Percentiles rank a stretch among this genome's conserved stretches.
These are phyloP conservation scores for Neofusicoccum laricinum DNA, from an alignment of 2,329 filamentous ascomycete species.

Conservation along the genomic window DNA sequence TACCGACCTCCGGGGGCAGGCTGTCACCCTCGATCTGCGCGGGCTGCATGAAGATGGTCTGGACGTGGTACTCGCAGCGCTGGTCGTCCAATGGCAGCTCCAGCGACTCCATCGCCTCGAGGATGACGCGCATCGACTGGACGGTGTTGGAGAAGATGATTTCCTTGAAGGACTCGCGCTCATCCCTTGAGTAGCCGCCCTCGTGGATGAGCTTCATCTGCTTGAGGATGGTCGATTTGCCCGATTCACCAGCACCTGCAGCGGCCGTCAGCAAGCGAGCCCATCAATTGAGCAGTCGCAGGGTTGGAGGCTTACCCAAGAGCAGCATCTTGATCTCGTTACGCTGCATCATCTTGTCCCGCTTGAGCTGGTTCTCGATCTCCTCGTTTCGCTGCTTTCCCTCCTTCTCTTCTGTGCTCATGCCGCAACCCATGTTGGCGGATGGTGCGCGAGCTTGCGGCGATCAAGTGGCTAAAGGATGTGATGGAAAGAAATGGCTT, in stretches of 20 bases:
- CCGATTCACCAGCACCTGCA: conserved; percentile 92
- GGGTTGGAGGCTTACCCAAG: conserved; percentile 65
- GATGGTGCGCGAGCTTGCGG: conserved; percentile 5
- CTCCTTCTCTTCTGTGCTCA: conserved; percentile 99
- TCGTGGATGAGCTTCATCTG: conserved; percentile 99
- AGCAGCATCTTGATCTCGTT: conserved; percentile 99
- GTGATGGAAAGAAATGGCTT: conserved; percentile 10
- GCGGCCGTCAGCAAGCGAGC: conserved; percentile 19
- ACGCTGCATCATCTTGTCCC: conserved; percentile 96
- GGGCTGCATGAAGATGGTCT: conserved; percentile 98
- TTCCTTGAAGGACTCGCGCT: conserved; percentile 68
- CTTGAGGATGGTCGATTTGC: conserved; percentile 91
- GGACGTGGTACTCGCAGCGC: conserved; percentile 93
- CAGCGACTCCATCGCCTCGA: conserved; percentile 67
- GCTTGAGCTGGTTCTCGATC: conserved; percentile 99
- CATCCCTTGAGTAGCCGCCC: conserved; percentile 94
- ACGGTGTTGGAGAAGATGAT: conserved; percentile 72
- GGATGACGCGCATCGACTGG: conserved; percentile 67
- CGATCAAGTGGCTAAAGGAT: conserved; percentile 1
- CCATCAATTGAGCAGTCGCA: conserved; percentile 17
- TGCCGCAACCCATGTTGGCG: conserved; percentile 94
- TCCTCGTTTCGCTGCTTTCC: conserved; percentile 99
- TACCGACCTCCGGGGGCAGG: conserved; percentile 89
- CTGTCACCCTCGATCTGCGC: conserved; percentile 95
- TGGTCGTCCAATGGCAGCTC: conserved; percentile 84